Evolutionary conservation across 306 rosid species (phyloP).

Genomic region (Ormosia semicastrata): DNA sequence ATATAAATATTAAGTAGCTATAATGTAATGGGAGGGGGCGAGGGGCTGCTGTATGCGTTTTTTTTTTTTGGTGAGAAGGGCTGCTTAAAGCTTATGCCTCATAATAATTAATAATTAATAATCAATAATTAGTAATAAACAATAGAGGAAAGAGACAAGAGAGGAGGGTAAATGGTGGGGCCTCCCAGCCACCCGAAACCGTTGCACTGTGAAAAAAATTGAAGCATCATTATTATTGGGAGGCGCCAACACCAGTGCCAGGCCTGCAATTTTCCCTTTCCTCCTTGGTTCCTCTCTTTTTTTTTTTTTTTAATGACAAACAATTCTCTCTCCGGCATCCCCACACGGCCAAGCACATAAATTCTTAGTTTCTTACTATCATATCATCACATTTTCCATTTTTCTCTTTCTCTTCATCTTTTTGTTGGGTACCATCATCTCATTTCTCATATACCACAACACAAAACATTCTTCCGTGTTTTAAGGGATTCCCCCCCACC

Average conservation of each 20-base stretch:
- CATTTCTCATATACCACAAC: neutral
- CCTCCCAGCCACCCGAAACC: neutral
- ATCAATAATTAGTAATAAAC: neutral
- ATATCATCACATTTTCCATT: neutral
- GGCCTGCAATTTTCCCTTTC: conserved; percentile 30
- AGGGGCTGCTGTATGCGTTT: no score
- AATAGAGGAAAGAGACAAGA: neutral
- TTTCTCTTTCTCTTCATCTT: neutral
- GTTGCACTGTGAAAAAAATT: conserved; percentile 4
- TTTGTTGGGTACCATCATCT: neutral
- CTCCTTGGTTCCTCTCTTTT: neutral
- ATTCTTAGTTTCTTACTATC: neutral
- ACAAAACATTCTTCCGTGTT: conserved; percentile 19
- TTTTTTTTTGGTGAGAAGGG: no score
- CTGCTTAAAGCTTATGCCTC: no score
- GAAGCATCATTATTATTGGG: conserved; percentile 21
- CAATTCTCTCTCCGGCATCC: conserved; percentile 1
- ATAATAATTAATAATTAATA: no score
- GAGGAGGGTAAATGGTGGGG: neutral
- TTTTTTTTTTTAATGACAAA: neutral
- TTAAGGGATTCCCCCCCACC: conserved; percentile 20
- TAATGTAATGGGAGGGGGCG: no score
- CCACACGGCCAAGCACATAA: neutral
- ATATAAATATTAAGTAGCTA: no score
- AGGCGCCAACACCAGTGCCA: conserved; percentile 14